phyloP scores from a whole-genome alignment of 805 yeast species.

The Kodamaea kaohsiungensis region DNA sequence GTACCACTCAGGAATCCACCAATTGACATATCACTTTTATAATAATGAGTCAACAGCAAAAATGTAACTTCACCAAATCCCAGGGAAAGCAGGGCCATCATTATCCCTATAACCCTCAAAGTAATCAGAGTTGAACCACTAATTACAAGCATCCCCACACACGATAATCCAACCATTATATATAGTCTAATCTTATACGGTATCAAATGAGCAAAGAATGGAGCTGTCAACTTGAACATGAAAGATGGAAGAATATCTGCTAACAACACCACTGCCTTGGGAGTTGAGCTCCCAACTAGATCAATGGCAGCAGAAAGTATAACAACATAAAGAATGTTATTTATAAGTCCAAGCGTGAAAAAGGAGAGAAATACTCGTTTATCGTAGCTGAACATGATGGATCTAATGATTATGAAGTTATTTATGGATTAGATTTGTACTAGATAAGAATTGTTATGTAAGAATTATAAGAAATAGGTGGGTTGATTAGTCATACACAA shows the following conservation, averaged over 20 bases:
- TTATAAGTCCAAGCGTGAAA: constrained; percentile 82
- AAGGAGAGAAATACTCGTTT: constrained; percentile 51
- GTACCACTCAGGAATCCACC: constrained; percentile 94
- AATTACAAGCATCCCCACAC: constrained; percentile 72
- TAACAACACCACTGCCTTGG: constrained; percentile 81
- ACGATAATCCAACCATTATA: constrained; percentile 57
- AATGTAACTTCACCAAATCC: constrained; percentile 93
- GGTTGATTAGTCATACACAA: too few species aligned
- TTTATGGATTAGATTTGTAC: not conserved
- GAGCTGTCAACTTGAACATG: constrained; percentile 67
- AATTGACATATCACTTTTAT: constrained; percentile 52
- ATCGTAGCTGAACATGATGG: not conserved
- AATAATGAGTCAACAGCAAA: constrained; percentile 81
- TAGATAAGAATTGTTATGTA: not conserved
- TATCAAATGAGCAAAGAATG: constrained; percentile 71
- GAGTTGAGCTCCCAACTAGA: constrained; percentile 77
- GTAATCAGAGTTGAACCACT: constrained; percentile 41
- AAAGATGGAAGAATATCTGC: constrained; percentile 90
- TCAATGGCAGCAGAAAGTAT: constrained; percentile 92
- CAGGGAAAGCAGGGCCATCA: constrained; percentile 77
- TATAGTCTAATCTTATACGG: constrained; percentile 59
- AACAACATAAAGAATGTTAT: constrained; percentile 88
- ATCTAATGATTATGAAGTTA: not conserved
- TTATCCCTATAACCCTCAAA: constrained; percentile 63
- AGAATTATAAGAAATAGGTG: too few species aligned